Base-by-base conservation (phyloP, 2,329 filamentous ascomycete species). In the Aspergillus vadensis region DNA sequence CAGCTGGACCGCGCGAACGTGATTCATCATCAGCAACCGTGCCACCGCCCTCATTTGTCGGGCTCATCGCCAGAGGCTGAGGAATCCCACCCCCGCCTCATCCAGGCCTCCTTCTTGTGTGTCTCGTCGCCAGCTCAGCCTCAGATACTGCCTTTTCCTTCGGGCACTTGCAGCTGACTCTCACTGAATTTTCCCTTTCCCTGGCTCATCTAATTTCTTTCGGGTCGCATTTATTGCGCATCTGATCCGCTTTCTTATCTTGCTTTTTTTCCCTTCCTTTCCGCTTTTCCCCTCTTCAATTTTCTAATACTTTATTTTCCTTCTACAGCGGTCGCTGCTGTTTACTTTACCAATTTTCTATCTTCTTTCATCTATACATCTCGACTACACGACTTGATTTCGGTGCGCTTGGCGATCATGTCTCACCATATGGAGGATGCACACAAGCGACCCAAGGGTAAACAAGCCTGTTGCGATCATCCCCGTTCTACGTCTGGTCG, bases 381-480 rank as follows among this genome's bases (percentile, higher is more conserved):
- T 41, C n/a, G 55, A 69, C 67, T 59, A 65, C 68, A 41, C 74
- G 2, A 44, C 5, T 44, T 21, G 5, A 5, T 21, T 23, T 14
- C n/a, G n/a, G n/a, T 19, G 19, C 19, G 21, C 19, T 23, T 74
- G 70, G 44, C 23, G n/a, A 47, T 44, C 30, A 36, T 55, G 23
- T 67, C 69, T 67, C 68, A 76, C 65, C 67, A 69, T 60, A 64
- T 62, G 55, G 72, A 74, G 17, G 69, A 76, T 52, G 63, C 71
- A 55, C 74, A 74, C 41, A 72, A 73, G 57, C 70, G 76, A 36
- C 79, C 79, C 12, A 80, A 73, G 69, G 78, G 79, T 80, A 61
- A 66, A 70, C 65, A 19, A 55, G 8, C 19, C 14, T 17, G 15
- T 17, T 27, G 47, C 47, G 30, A 32, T 15, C 25, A 30, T 12